Evolutionary conservation across 75 land plant genomes (phyloP).

Genomic region (Cunninghamia lanceolata): DNA sequence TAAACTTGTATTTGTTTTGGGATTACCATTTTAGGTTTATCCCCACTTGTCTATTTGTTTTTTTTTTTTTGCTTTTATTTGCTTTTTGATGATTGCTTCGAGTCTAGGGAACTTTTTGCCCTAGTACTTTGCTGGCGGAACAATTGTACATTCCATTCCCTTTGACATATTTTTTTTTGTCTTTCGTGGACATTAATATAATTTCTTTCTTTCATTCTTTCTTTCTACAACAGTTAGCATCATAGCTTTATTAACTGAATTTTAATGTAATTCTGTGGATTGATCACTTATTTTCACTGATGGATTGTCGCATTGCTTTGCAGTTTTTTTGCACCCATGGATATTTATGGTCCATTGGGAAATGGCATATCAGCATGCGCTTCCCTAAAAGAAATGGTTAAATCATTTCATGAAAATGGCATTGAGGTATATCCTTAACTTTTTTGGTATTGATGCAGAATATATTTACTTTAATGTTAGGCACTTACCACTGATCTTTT

Average conservation of each 20-base stretch:
- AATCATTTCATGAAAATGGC: slow-evolving; percentile 73
- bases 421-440: slow-evolving; percentile 49
- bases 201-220: not conserved
- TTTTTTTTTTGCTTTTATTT: too few relatives aligned
- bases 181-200: not conserved
- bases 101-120: too few relatives aligned
- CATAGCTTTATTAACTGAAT: not conserved
- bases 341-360: slow-evolving; percentile 35
- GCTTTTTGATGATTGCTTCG: too few relatives aligned
- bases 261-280: not conserved
- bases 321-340: slow-evolving; percentile 84
- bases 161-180: too few relatives aligned
- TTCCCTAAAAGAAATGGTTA: slow-evolving; percentile 85
- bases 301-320: not conserved
- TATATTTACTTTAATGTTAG: not conserved
- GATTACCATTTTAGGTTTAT: too few relatives aligned
- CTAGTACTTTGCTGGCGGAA: too few relatives aligned
- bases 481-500: not conserved
- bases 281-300: not conserved
- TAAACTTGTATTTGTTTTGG: too few relatives aligned
- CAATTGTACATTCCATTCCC: too few relatives aligned
- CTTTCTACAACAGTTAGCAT: not conserved
- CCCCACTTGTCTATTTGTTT: too few relatives aligned
- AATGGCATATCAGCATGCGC: slow-evolving; percentile 47
- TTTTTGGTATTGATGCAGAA: not conserved